phyloP scores from a whole-genome alignment of 2,329 filamentous ascomycete genomes.

The Paecilomyces fulvus region DNA sequence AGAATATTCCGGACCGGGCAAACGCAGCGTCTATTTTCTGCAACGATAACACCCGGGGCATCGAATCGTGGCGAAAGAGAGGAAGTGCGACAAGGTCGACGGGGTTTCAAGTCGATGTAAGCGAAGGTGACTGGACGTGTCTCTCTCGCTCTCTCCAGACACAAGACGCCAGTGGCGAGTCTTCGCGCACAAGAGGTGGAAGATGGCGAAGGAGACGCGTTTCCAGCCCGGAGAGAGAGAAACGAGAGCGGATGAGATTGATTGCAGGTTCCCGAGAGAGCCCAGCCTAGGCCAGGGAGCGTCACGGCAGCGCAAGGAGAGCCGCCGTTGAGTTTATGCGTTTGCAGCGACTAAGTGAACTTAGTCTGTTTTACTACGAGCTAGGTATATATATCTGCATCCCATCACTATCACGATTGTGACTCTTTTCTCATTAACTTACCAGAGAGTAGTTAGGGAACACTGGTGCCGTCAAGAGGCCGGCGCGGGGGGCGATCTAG shows the following conservation, averaged over 20 bases:
- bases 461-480: neutral
- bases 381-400: too few relatives aligned
- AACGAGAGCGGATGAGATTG: neutral
- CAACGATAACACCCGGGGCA: neutral
- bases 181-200: neutral
- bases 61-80: neutral
- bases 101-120: neutral
- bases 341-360: neutral
- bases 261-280: neutral
- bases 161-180: too few relatives aligned
- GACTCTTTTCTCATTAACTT: neutral
- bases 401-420: neutral
- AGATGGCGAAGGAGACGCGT: neutral
- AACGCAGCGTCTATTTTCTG: neutral
- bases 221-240: neutral
- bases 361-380: neutral
- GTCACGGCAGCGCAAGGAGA: neutral
- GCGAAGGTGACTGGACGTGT: neutral
- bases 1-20: conserved; percentile 37
- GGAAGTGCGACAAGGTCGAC: neutral
- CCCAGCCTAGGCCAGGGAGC: neutral
- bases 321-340: neutral
- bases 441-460: neutral
- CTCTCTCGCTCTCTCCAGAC: neutral
- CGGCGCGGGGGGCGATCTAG: neutral